A percentile compares a stretch with the other conserved stretches of the same genome.
phyloP scores from a whole-genome alignment of 257 asterid species.

The Pogostemon cablin region DNA sequence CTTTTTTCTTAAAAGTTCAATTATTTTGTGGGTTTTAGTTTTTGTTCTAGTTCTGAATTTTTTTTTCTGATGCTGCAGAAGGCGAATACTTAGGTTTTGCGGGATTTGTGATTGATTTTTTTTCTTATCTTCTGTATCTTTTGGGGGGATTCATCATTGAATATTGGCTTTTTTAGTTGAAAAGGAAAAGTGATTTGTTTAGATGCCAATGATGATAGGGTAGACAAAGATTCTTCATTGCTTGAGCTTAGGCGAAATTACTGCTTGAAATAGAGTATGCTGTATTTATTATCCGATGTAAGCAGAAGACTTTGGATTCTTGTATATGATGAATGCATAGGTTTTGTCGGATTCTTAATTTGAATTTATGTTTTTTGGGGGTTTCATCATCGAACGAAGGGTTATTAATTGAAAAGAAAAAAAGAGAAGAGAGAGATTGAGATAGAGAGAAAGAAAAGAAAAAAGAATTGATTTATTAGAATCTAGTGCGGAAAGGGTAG shows the following conservation, averaged over 20 bases:
- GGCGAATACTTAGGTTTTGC: constrained; percentile 3
- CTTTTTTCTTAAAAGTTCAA: constrained; percentile 5
- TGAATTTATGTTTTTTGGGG: background rate
- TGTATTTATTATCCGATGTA: background rate
- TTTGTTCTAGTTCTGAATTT: constrained; percentile 16
- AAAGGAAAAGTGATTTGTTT: no score
- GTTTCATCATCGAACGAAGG: constrained; percentile 8
- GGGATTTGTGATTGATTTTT: background rate
- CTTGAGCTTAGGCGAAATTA: background rate
- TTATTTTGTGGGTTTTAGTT: constrained; percentile 36
- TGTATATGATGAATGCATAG: background rate
- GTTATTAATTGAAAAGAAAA: background rate
- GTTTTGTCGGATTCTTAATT: background rate
- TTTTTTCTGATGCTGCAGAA: background rate
- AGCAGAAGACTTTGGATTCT: background rate
- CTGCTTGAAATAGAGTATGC: background rate
- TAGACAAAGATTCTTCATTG: background rate
- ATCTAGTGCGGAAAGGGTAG: constrained; percentile 27
- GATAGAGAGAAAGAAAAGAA: background rate
- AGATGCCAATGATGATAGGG: no score
- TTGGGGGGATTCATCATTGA: background rate
- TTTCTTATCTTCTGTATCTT: background rate
- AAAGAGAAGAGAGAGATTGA: background rate
- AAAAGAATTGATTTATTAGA: background rate
- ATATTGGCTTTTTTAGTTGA: background rate